Evolutionary conservation across 2,329 filamentous ascomycete genomes (phyloP), one percentile per base, ranked within the genome.

Genomic region (Pseudogymnoascus sp.): DNA sequence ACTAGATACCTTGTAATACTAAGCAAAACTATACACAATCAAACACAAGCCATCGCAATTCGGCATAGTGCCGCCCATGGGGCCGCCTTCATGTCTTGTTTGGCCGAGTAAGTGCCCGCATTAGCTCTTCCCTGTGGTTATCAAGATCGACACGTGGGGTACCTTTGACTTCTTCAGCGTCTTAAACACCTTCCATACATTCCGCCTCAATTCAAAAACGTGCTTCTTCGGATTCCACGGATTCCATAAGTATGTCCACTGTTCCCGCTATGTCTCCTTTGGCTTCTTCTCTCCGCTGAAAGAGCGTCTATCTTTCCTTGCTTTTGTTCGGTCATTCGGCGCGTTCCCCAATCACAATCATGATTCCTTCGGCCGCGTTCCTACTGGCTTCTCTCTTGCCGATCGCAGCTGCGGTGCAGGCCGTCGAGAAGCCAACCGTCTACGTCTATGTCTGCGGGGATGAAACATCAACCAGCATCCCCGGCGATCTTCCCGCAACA

Each of bases 131-230:
- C 28, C 26, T 57, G 28, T 57, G 50, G 50, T 33, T 57, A 57
- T 57, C 50, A 33, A 57, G 50, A 57, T 57, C 50, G 50, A 57
- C 50, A 57, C 50, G 50, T 57, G 50, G 50, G 50, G 50, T 57
- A 57, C 50, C 11, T 57, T 57, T 7, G 5, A 19, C 26, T 8
- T 19, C 50, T 57, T 57, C 47, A 2, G 31, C 26, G 17, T 2
- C n/a, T 33, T 57, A 26, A 8, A 57, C 44, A 10, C 15, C 44
- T 50, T 50, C 44, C 21, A 57, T 31, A 19, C 28, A 17, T 57
- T 17, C n/a, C 28, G 50, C 10, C 28, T 57, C 50, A 19, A 19
- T 33, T 19, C 6, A 4, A 13, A 4, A 13, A 26, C n/a, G 9
- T 33, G 44, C 28, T 33, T 57, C 26, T 57, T 33, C 50, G 10